Percentiles rank a stretch among this genome's conserved stretches.
These are phyloP conservation scores for Hanseniaspora lindneri DNA, from an alignment of 805 yeast species.

Conservation along the genomic window DNA sequence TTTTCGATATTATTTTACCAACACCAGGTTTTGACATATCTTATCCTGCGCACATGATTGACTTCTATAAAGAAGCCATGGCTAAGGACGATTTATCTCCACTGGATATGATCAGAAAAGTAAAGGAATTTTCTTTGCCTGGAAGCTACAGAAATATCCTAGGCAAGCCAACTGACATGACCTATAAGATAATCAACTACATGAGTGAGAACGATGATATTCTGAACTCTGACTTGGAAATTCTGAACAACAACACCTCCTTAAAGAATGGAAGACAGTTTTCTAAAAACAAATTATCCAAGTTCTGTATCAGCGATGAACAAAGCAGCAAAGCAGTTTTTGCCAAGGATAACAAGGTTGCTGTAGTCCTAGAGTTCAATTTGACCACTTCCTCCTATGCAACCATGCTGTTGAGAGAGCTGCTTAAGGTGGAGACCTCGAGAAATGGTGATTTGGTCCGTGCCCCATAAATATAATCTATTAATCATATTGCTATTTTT, in stretches of 20 bases:
- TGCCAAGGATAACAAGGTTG: slow-evolving; percentile 40
- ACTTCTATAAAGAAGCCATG: slow-evolving; percentile 64
- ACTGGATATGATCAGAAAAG: slow-evolving; percentile 66
- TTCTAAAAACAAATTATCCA: slow-evolving; percentile 26
- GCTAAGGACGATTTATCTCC: slow-evolving; percentile 73
- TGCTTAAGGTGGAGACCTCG: slow-evolving; percentile 66
- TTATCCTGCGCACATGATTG: slow-evolving; percentile 57
- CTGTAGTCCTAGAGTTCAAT: slow-evolving; percentile 63
- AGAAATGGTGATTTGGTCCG: slow-evolving; percentile 33
- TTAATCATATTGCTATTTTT: too few species aligned
- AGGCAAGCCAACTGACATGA: slow-evolving; percentile 51
- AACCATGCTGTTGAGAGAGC: slow-evolving; percentile 91
- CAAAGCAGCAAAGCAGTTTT: slow-evolving; percentile 9
- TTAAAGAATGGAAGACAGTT: slow-evolving; percentile 27
- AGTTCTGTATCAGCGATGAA: slow-evolving; percentile 28
- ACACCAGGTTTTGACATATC: slow-evolving; percentile 89
- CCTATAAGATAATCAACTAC: slow-evolving; percentile 53
- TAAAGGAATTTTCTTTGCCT: slow-evolving; percentile 78
- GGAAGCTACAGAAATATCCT: slow-evolving; percentile 77
- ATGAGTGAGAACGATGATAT: slow-evolving; percentile 54
- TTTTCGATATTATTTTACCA: slow-evolving; percentile 84
- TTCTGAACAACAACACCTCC: slow-evolving; percentile 32
- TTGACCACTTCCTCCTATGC: slow-evolving; percentile 86
- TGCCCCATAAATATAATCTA: background rate
- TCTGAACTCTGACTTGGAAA: slow-evolving; percentile 65